Conservation (phyloP, 805 yeast species). For the Teunomyces stri region DNA sequence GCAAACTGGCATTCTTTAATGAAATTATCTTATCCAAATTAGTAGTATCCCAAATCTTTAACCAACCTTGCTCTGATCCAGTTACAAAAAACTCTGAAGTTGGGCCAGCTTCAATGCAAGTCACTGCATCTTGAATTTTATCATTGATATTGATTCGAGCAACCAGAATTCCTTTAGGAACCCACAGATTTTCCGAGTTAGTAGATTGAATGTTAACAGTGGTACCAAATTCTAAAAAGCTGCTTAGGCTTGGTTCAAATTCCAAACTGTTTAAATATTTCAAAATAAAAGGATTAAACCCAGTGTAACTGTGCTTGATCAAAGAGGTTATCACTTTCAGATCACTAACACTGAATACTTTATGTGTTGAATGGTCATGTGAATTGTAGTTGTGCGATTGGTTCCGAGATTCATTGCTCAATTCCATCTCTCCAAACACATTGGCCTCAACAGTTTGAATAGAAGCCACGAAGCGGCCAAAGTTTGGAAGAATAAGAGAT, state of each 20-base stretch:
- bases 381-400: slow-evolving; percentile 10
- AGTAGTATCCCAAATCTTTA: slow-evolving; percentile 76
- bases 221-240: slow-evolving; percentile 67
- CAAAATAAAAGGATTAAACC: slow-evolving; percentile 61
- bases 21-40: slow-evolving; percentile 62
- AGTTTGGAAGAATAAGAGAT: slow-evolving; percentile 29
- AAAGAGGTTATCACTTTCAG: slow-evolving; percentile 32
- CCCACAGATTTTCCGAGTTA: not conserved
- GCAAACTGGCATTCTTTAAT: slow-evolving; percentile 44
- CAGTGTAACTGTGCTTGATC: slow-evolving; percentile 60
- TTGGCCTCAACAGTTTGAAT: slow-evolving; percentile 41
- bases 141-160: slow-evolving; percentile 52
- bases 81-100: slow-evolving; percentile 67
- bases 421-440: slow-evolving; percentile 46
- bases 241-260: slow-evolving; percentile 56
- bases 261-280: slow-evolving; percentile 52
- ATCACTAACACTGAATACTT: slow-evolving; percentile 29
- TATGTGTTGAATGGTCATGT: slow-evolving; percentile 11
- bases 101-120: slow-evolving; percentile 55
- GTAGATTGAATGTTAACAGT: slow-evolving; percentile 9
- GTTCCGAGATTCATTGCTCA: slow-evolving; percentile 24
- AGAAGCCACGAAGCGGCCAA: slow-evolving; percentile 33
- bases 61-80: slow-evolving; percentile 70
- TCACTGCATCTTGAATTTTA: slow-evolving; percentile 40
- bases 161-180: slow-evolving; percentile 53